Conservation (phyloP, 148 eudicot species). For the Chenopodium formosanum region DNA sequence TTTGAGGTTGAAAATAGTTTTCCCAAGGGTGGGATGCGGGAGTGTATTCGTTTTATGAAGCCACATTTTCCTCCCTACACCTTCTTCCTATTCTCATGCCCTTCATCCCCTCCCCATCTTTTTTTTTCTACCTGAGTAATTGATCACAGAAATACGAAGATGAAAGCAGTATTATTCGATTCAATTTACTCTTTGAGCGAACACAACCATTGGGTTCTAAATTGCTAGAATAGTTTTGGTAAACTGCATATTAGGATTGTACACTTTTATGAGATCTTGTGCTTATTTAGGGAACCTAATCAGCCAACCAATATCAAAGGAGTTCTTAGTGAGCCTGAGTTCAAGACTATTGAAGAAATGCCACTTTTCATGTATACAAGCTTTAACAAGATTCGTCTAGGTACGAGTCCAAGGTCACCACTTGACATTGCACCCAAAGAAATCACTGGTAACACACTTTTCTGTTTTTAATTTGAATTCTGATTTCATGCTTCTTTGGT, state of each 20-base stretch:
- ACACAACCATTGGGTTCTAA: not conserved
- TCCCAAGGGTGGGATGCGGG: not conserved
- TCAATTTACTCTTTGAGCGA: not conserved
- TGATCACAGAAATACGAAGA: not conserved
- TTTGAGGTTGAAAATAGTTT: no score
- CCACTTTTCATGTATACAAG: conserved; percentile 50
- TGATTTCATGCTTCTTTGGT: not conserved
- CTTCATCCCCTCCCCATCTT: no score
- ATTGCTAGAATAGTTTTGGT: not conserved
- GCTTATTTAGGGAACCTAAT: conserved; percentile 12
- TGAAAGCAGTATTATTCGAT: not conserved
- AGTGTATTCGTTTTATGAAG: no score
- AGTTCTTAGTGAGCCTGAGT: conserved; percentile 12
- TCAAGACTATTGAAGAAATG: conserved; percentile 36
- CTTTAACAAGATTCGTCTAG: conserved; percentile 29
- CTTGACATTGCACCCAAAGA: conserved; percentile 16
- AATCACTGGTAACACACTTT: not conserved
- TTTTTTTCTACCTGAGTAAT: not conserved
- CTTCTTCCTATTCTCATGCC: no score
- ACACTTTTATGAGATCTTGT: not conserved
- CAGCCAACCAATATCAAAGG: not conserved
- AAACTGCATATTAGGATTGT: not conserved
- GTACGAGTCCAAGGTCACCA: conserved; percentile 26
- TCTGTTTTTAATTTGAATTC: not conserved
- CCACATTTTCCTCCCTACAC: not conserved